Evolutionary conservation across 129 eudicot species (phyloP).

Genomic region (Pittosporum tobira): DNA sequence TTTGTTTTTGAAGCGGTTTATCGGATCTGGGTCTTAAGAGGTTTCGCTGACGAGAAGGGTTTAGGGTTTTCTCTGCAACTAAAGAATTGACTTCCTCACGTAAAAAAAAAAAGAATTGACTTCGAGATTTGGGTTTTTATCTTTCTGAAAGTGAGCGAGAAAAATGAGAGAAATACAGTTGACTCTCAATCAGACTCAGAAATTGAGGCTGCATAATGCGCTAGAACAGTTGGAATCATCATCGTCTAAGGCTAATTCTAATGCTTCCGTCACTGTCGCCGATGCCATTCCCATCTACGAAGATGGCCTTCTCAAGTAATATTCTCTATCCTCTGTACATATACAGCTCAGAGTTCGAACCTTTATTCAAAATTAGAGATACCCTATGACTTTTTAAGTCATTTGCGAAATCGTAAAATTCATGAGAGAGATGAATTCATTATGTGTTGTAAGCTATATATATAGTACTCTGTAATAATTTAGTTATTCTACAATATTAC

Average conservation of each 20-base stretch:
- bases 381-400: too few relatives aligned
- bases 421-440: too few relatives aligned
- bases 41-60: background rate
- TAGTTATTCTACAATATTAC: too few relatives aligned
- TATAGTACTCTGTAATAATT: too few relatives aligned
- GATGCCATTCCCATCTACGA: conserved; percentile 73
- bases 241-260: conserved; percentile 36
- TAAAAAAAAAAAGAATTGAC: too few relatives aligned
- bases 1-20: too few relatives aligned
- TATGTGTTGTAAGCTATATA: too few relatives aligned
- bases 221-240: conserved; percentile 39
- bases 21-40: too few relatives aligned
- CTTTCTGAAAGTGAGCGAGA: conserved; percentile 18
- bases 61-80: conserved; percentile 9
- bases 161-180: conserved; percentile 65
- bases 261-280: conserved; percentile 79
- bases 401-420: too few relatives aligned
- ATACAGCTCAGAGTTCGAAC: too few relatives aligned
- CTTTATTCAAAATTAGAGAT: too few relatives aligned
- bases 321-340: background rate
- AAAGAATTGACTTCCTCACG: too few relatives aligned
- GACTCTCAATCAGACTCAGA: conserved; percentile 69
- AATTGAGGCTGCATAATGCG: conserved; percentile 56
- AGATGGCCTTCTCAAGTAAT: conserved; percentile 84
- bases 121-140: conserved; percentile 23